Conservation (phyloP, 192 early-diverging fungal species). For the Thamnidium elegans region DNA sequence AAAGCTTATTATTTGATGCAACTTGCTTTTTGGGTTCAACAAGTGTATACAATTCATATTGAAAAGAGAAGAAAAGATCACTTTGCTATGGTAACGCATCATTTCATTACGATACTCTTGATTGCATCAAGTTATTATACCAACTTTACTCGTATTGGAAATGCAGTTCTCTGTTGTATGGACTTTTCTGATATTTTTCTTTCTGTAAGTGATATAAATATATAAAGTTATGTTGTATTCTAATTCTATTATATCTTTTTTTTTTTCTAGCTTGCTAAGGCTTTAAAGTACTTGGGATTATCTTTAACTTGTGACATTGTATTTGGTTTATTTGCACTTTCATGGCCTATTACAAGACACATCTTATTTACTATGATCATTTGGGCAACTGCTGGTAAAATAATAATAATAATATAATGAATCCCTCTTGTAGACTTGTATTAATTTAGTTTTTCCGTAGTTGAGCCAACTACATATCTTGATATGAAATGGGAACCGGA, state of each 20-base stretch:
- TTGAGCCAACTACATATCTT: constrained; percentile 44
- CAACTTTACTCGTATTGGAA: constrained; percentile 78
- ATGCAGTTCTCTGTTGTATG: constrained; percentile 74
- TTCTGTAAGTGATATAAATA: constrained; percentile 41
- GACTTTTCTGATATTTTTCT: constrained; percentile 81
- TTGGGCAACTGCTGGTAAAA: constrained; percentile 44
- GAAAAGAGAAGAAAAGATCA: constrained; percentile 79
- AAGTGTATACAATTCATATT: constrained; percentile 70
- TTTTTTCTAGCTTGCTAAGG: constrained; percentile 71
- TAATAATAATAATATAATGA: no score
- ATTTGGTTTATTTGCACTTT: constrained; percentile 73
- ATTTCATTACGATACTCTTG: constrained; percentile 71
- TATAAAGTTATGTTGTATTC: neutral
- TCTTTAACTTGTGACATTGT: constrained; percentile 61
- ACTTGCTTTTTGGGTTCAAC: constrained; percentile 78
- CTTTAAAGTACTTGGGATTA: constrained; percentile 68
- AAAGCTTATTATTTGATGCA: constrained; percentile 77
- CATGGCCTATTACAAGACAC: constrained; percentile 82
- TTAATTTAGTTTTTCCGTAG: no score
- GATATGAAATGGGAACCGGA: constrained; percentile 60
- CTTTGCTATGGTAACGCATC: constrained; percentile 69
- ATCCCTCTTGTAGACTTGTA: no score
- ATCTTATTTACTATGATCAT: constrained; percentile 66
- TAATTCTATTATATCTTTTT: neutral
- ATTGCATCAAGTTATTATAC: constrained; percentile 62